phyloP scores from a whole-genome alignment of 768 basidiomycete species.

The Cyclocybe aegerita region DNA sequence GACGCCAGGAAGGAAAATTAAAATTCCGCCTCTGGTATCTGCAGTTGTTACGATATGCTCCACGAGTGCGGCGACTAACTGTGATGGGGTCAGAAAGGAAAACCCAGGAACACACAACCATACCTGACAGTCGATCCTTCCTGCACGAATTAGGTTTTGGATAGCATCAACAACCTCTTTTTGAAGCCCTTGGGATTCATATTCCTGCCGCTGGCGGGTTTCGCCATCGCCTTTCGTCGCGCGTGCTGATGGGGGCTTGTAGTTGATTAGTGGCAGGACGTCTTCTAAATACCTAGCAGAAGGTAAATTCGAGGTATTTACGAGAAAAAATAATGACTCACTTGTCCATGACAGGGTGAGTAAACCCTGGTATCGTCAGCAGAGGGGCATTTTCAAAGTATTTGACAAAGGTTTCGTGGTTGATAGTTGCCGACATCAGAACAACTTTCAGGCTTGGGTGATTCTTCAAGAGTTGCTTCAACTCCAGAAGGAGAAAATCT shows the following conservation, averaged over 20 bases:
- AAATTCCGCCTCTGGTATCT: slow-evolving; percentile 59
- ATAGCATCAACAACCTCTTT: slow-evolving; percentile 51
- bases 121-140: slow-evolving; percentile 75
- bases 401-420: slow-evolving; percentile 77
- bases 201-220: slow-evolving; percentile 42
- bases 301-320: neutral
- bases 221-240: slow-evolving; percentile 44
- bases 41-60: slow-evolving; percentile 55
- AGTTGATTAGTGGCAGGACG: slow-evolving; percentile 56
- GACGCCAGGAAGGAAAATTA: slow-evolving; percentile 90
- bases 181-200: slow-evolving; percentile 53
- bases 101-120: neutral
- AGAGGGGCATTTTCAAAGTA: slow-evolving; percentile 85
- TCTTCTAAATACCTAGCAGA: slow-evolving; percentile 77
- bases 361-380: slow-evolving; percentile 80
- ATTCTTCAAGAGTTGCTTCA: slow-evolving; percentile 68
- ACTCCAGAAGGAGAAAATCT: slow-evolving; percentile 84
- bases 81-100: neutral
- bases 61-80: slow-evolving; percentile 71
- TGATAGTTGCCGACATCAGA: slow-evolving; percentile 95
- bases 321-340: slow-evolving; percentile 29
- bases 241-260: slow-evolving; percentile 46
- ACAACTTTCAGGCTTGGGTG: slow-evolving; percentile 75
- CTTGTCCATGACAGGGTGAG: slow-evolving; percentile 77
- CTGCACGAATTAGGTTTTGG: slow-evolving; percentile 57